A percentile compares a stretch with the other conserved stretches of the same genome.
Conservation (phyloP, 169 alveolate species). For the Plasmodium gaboni region DNA sequence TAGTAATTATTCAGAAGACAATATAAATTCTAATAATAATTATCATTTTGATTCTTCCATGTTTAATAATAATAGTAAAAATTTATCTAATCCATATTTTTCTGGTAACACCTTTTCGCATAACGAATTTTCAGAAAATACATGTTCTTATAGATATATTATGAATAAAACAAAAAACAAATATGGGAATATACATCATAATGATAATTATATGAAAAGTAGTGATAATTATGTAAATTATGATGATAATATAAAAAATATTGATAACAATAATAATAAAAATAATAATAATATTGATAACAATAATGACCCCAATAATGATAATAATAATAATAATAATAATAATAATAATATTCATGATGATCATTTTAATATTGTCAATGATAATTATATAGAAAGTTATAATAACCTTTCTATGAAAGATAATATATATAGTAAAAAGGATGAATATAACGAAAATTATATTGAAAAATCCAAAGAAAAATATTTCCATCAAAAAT, state of each 20-base stretch:
- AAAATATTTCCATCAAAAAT: constrained; percentile 69
- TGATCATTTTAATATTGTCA: constrained; percentile 19
- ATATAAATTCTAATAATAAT: constrained; percentile 39
- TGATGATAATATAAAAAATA: constrained; percentile 4
- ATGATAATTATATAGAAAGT: constrained; percentile 50
- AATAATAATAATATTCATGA: not conserved
- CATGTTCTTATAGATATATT: constrained; percentile 41
- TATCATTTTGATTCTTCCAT: constrained; percentile 29
- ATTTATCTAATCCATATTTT: constrained; percentile 47
- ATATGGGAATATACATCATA: not conserved
- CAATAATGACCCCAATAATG: no score
- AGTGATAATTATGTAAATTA: constrained; percentile 41
- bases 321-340: no score
- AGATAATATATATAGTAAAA: constrained; percentile 35
- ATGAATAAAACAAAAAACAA: constrained; percentile 27
- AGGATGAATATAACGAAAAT: constrained; percentile 30
- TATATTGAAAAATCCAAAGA: constrained; percentile 26
- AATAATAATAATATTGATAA: not conserved
- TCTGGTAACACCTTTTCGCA: constrained; percentile 49
- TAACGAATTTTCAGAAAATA: constrained; percentile 46
- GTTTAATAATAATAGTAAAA: constrained; percentile 38
- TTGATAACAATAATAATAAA: not conserved
- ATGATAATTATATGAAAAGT: constrained; percentile 16
- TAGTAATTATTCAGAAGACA: constrained; percentile 37
- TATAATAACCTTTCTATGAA: constrained; percentile 43